Evolutionary conservation across 306 rosid species (phyloP), one percentile per base, ranked within the genome.

Genomic region (Lathyrus tuberosus): DNA sequence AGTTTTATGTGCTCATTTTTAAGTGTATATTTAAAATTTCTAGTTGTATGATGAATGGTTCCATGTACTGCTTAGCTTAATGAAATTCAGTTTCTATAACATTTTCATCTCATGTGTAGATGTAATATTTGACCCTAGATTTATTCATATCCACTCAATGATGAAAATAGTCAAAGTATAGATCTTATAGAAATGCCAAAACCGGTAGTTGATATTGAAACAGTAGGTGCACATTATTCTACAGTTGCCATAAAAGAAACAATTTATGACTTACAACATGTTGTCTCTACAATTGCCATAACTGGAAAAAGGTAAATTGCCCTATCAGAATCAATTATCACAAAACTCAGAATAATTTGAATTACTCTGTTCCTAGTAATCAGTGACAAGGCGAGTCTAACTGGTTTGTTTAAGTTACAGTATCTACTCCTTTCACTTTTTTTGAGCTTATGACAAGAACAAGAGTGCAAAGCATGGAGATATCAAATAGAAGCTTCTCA

Each of bases 1-100:
- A 68, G 68, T 79, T 73, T 30, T 17, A 15, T 38, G 62, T 74
- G 76, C 82, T 81, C 67, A 80, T 78, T 81, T 53, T 65, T 17
- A 66, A 62, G 28, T 88, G 95, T 86, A 86, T 88, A 82, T 84
- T 78, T 78, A 26, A 57, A 67, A 18, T 60, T 17, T 69, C 65
- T 69, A 42, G 48, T 35, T 81, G 54, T 69, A 70, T 70, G 44
- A 83, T 67, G 77, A 30, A 26, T 57, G 40, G n/a, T 79, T 74
- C 76, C 76, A 54, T 33, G 75, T 62, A 73, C n/a, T n/a, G n/a
- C n/a, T 68, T 73, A 53, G 68, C 72, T 53, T 69, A 73, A 67
- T 62, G 76, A 46, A 79, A 67, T 42, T 78, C 8, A 26, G 30
- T 78, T 56, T 28, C 62, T 13, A 3, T 30, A 18, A 57, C 11